These are phyloP conservation scores for Aspergillaceae sp. DNA, from an alignment of 2,329 filamentous ascomycete species.

Conservation along the genomic window DNA sequence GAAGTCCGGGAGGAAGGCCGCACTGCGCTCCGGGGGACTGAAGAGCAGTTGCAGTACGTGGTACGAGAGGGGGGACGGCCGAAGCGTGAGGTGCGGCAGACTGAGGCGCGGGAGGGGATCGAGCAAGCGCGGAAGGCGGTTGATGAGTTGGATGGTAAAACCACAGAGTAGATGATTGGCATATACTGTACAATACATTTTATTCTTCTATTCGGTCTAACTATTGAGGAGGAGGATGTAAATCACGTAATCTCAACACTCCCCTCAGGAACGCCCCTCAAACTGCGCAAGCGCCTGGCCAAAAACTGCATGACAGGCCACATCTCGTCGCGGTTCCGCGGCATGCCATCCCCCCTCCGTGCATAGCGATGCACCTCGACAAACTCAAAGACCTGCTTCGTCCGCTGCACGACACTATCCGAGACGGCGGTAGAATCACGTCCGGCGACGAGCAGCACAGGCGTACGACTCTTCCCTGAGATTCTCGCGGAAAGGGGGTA, in stretches of 20 bases:
- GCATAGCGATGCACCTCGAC: constrained; percentile 63
- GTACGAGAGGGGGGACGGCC: constrained; percentile 38
- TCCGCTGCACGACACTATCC: constrained; percentile 52
- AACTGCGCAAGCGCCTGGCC: constrained; percentile 35
- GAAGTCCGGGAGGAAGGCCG: constrained; percentile 51
- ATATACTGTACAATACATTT: background rate
- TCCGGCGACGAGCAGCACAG: constrained; percentile 35
- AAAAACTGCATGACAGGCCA: constrained; percentile 78
- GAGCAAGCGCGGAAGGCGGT: constrained; percentile 40
- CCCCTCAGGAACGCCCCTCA: constrained; percentile 38
- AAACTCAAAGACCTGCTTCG: constrained; percentile 58
- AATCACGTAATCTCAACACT: constrained; percentile 34
- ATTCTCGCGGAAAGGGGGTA: constrained; percentile 28
- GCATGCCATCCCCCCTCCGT: constrained; percentile 69
- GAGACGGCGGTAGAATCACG: constrained; percentile 46
- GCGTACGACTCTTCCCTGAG: constrained; percentile 30
- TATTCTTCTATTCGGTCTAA: background rate
- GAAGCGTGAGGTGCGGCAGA: constrained; percentile 27
- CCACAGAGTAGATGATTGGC: background rate
- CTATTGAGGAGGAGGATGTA: background rate
- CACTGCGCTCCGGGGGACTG: constrained; percentile 46
- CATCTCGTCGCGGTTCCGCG: constrained; percentile 74
- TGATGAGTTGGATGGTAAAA: constrained; percentile 21
- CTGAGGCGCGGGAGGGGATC: constrained; percentile 37
- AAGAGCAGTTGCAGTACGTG: constrained; percentile 41